Evolutionary conservation across 768 basidiomycete species (phyloP).

Genomic region (Leccinum aurantiacum): DNA sequence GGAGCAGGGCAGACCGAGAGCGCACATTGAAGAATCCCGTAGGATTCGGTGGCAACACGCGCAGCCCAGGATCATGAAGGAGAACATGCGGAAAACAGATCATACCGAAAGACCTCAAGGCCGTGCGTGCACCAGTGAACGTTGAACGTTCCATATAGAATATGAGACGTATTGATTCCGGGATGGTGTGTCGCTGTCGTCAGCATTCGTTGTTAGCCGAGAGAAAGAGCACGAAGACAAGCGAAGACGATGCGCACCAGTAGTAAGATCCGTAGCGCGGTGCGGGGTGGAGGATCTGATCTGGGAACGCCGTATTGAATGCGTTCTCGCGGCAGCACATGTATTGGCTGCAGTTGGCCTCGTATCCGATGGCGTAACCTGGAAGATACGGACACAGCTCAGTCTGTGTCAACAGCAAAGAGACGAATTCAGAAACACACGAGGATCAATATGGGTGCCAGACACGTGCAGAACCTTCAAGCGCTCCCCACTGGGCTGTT

Average conservation of each 20-base stretch:
- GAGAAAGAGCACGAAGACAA: too few relatives aligned
- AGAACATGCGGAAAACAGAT: neutral
- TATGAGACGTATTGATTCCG: neutral
- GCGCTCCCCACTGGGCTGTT: slow-evolving; percentile 42
- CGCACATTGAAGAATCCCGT: neutral
- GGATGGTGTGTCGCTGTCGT: slow-evolving; percentile 49
- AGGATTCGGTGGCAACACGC: neutral
- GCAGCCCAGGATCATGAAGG: neutral
- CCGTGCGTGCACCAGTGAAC: too few relatives aligned
- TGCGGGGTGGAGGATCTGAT: slow-evolving; percentile 51
- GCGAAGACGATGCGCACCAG: slow-evolving; percentile 7
- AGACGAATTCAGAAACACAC: slow-evolving; percentile 29
- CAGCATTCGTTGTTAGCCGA: neutral
- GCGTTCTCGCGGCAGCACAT: slow-evolving; percentile 61
- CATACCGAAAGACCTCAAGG: too few relatives aligned
- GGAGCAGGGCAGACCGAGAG: neutral
- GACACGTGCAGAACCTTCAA: slow-evolving; percentile 51
- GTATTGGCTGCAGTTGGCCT: slow-evolving; percentile 65
- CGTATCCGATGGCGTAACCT: slow-evolving; percentile 70
- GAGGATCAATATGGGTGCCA: slow-evolving; percentile 52
- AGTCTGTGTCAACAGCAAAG: neutral
- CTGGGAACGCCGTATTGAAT: slow-evolving; percentile 47
- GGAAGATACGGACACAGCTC: neutral
- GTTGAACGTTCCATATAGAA: neutral
- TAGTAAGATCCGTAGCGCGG: slow-evolving; percentile 56